These are phyloP conservation scores for Phytopythium cucurbitacearum DNA, from an alignment of 352 stramenopile species.

Conservation along the genomic window DNA sequence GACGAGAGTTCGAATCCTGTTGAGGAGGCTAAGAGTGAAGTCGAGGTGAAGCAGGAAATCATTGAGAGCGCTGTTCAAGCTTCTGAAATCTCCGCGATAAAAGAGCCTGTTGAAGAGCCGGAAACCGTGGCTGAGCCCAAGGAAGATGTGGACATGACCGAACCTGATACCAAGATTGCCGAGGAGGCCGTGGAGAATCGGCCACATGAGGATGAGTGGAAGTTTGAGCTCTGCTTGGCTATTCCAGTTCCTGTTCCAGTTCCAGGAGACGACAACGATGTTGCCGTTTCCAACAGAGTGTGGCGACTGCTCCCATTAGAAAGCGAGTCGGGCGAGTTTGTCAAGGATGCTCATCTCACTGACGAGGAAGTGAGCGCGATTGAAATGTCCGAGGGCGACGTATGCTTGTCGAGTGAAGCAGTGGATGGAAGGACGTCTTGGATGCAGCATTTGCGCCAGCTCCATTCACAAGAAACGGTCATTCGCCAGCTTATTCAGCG, in stretches of 20 bases:
- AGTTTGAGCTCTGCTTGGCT: conserved; percentile 37
- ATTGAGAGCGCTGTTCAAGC: neutral
- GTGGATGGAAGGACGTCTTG: conserved; percentile 24
- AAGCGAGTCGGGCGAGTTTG: conserved; percentile 41
- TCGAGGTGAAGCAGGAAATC: conserved; percentile 19
- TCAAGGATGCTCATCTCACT: conserved; percentile 47
- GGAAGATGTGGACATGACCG: conserved; percentile 3
- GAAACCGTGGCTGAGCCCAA: conserved; percentile 1
- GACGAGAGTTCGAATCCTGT: neutral
- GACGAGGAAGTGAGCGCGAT: conserved; percentile 57
- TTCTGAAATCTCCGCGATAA: neutral
- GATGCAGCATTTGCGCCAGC: conserved; percentile 43
- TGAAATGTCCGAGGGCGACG: conserved; percentile 60
- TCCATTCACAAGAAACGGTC: conserved; percentile 50
- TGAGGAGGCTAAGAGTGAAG: conserved; percentile 4
- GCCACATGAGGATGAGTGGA: conserved; percentile 27
- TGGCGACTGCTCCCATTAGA: conserved; percentile 63
- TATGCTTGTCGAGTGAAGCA: conserved; percentile 34
- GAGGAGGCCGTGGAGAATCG: conserved; percentile 9
- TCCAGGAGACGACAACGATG: conserved; percentile 4
- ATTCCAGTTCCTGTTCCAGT: conserved; percentile 14
- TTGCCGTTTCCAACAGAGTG: neutral
- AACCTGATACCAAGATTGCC: conserved; percentile 5
- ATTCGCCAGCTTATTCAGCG: conserved; percentile 50
- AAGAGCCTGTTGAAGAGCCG: neutral